Conservation (phyloP, 2,329 filamentous ascomycete species). For the Acephala macrosclerotiorum region DNA sequence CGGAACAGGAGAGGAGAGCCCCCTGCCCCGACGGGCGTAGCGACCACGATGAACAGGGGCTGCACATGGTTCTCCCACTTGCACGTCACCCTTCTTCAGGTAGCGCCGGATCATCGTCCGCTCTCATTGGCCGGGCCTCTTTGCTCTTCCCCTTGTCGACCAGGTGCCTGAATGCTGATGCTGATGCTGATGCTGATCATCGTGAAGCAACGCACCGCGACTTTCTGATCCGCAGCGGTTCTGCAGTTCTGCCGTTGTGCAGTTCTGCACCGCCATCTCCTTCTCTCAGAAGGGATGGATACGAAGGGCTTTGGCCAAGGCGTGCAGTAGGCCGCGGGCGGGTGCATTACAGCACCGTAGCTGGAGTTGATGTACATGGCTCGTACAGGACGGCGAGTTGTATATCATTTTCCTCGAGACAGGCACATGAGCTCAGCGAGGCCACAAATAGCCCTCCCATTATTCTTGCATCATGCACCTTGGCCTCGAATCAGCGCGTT, state of each 20-base stretch:
- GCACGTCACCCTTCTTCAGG: constrained; percentile 2
- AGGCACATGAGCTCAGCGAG: constrained; percentile 10
- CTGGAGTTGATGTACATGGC: background rate
- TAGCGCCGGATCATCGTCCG: background rate
- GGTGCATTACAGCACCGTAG: background rate
- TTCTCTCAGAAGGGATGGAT: background rate
- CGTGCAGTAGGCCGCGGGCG: constrained; percentile 4
- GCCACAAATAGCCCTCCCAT: constrained; percentile 10
- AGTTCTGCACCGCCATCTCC: background rate
- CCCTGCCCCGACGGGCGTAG: background rate
- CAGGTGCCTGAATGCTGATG: constrained; percentile 1
- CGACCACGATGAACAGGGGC: background rate
- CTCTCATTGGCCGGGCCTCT: background rate
- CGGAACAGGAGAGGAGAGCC: background rate
- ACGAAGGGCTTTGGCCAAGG: background rate
- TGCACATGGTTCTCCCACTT: background rate
- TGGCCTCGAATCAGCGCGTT: constrained; percentile 4
- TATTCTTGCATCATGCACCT: constrained; percentile 10
- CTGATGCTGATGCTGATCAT: background rate
- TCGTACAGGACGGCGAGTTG: background rate
- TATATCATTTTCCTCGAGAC: constrained; percentile 5
- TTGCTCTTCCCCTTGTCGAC: background rate
- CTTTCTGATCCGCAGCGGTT: background rate
- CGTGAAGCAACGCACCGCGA: background rate
- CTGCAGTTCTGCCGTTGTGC: background rate